These are phyloP conservation scores for Phellopilus nigrolimitatus DNA, from an alignment of 1,284 basidiomycete genomes.

Conservation along the genomic window DNA sequence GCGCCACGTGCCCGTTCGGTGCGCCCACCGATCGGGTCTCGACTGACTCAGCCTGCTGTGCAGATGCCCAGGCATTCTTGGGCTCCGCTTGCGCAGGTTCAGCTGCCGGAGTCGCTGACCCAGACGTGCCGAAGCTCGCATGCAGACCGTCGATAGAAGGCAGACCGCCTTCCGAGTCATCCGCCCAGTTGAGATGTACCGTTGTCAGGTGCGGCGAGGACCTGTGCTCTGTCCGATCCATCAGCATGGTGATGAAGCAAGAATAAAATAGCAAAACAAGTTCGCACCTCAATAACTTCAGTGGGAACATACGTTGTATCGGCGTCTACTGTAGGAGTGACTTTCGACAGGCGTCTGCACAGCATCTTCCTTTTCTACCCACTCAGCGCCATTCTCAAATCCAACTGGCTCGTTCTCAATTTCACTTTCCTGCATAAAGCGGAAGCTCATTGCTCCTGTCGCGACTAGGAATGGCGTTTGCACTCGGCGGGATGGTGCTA, in stretches of 20 bases:
- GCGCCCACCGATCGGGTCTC: slow-evolving; percentile 25
- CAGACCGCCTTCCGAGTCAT: slow-evolving; percentile 52
- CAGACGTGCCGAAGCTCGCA: slow-evolving; percentile 39
- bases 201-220: slow-evolving; percentile 43
- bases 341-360: slow-evolving; percentile 19
- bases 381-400: slow-evolving; percentile 46
- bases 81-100: slow-evolving; percentile 29
- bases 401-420: slow-evolving; percentile 44
- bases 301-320: slow-evolving; percentile 23
- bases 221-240: slow-evolving; percentile 14
- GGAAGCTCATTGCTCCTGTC: slow-evolving; percentile 40
- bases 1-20: slow-evolving; percentile 1
- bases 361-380: slow-evolving; percentile 39
- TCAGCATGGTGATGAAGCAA: slow-evolving; percentile 5
- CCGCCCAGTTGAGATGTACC: slow-evolving; percentile 54
- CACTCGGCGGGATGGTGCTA: slow-evolving; percentile 33
- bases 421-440: slow-evolving; percentile 76
- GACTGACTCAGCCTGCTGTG: slow-evolving; percentile 18
- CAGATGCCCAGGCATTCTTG: slow-evolving; percentile 22
- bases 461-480: slow-evolving; percentile 16
- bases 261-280: slow-evolving; percentile 15
- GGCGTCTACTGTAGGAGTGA: slow-evolving; percentile 29
- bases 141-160: slow-evolving; percentile 56
- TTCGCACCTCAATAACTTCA: slow-evolving; percentile 27
- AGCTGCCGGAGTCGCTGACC: slow-evolving; percentile 42